These are phyloP conservation scores for Alternaria brassicicola DNA, from an alignment of 2,329 filamentous ascomycete genomes.

Conservation along the genomic window DNA sequence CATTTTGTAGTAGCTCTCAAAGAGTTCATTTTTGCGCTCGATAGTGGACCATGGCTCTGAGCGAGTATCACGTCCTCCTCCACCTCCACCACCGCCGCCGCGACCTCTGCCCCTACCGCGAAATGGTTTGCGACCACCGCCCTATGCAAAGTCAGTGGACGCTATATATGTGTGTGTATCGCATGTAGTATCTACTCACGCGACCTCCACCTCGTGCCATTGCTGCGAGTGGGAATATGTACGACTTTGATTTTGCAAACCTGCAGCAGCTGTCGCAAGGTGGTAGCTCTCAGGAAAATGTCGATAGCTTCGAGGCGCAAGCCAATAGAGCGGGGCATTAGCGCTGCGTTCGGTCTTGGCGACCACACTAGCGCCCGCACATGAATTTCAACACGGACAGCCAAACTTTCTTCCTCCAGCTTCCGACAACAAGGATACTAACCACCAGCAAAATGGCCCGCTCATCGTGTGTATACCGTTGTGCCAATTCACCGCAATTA, in stretches of 20 bases:
- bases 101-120: slow-evolving; percentile 39
- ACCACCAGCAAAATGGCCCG: slow-evolving; percentile 48
- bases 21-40: slow-evolving; percentile 79
- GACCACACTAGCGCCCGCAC: slow-evolving; percentile 31
- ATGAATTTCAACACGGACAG: slow-evolving; percentile 28
- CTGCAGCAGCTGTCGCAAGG: slow-evolving; percentile 28
- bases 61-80: slow-evolving; percentile 38
- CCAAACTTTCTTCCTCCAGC: slow-evolving; percentile 29
- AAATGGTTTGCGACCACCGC: slow-evolving; percentile 39
- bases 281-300: slow-evolving; percentile 35
- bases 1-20: slow-evolving; percentile 83
- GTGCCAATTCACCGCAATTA: not conserved
- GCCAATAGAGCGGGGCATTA: slow-evolving; percentile 16
- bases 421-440: slow-evolving; percentile 41
- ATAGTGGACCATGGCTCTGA: slow-evolving; percentile 60
- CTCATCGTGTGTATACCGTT: slow-evolving; percentile 37
- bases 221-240: slow-evolving; percentile 17
- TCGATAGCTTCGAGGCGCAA: slow-evolving; percentile 24
- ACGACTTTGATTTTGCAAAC: slow-evolving; percentile 8
- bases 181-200: slow-evolving; percentile 24
- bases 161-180: not conserved
- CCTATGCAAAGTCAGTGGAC: slow-evolving; percentile 28
- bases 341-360: slow-evolving; percentile 28
- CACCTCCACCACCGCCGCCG: slow-evolving; percentile 38
- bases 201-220: slow-evolving; percentile 39